phyloP scores from a whole-genome alignment of 192 early-diverging fungal species.

The Chytriomyces sp. region DNA sequence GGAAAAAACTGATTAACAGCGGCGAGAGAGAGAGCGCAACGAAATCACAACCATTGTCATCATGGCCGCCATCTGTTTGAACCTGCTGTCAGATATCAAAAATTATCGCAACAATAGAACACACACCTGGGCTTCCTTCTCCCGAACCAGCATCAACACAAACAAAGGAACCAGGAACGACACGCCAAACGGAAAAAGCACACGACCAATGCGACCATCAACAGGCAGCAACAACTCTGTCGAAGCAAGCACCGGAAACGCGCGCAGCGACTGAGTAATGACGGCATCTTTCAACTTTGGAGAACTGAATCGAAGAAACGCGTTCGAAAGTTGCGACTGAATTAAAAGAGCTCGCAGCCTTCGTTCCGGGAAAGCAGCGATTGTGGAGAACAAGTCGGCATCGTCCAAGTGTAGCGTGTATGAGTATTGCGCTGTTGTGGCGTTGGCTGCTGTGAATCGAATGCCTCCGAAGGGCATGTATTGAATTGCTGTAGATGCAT shows the following conservation, averaged over 20 bases:
- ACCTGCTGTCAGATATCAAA: background rate
- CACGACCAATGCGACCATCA: conserved; percentile 60
- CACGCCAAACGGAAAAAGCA: conserved; percentile 75
- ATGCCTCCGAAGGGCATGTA: conserved; percentile 65
- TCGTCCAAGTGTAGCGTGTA: conserved; percentile 62
- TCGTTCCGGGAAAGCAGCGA: conserved; percentile 57
- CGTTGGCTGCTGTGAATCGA: conserved; percentile 58
- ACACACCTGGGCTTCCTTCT: conserved; percentile 63
- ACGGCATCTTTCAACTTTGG: conserved; percentile 35
- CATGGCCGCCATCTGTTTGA: conserved; percentile 65
- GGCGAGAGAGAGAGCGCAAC: background rate
- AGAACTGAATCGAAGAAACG: conserved; percentile 42
- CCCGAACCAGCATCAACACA: conserved; percentile 68
- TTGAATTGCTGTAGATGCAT: conserved; percentile 43
- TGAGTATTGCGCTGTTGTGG: conserved; percentile 46
- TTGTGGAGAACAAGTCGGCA: conserved; percentile 44
- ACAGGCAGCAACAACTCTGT: conserved; percentile 59
- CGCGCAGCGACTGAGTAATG: conserved; percentile 70
- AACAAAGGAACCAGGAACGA: conserved; percentile 76
- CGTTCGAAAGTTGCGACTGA: conserved; percentile 49
- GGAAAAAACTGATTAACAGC: conserved; percentile 6
- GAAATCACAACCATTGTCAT: conserved; percentile 67
- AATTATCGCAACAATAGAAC: background rate
- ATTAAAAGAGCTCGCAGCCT: conserved; percentile 57
- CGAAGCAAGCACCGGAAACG: conserved; percentile 59